Evolutionary conservation across 305 asterid genomes (phyloP).

Genomic region (Plantago coronopus): DNA sequence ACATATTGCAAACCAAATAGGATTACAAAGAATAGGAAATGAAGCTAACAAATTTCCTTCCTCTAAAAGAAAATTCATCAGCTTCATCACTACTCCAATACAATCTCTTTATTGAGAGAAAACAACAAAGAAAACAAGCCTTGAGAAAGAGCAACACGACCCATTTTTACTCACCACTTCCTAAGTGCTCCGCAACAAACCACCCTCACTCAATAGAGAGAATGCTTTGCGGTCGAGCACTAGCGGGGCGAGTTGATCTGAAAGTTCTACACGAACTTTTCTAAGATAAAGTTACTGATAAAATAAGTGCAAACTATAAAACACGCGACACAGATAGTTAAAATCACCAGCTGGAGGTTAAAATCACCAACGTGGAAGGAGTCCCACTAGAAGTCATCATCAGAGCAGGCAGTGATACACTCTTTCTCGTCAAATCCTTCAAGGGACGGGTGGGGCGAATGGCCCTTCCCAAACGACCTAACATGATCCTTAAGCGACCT

Average conservation of each 20-base stretch:
- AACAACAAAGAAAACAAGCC: slow-evolving; percentile 10
- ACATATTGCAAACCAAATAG: neutral
- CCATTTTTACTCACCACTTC: slow-evolving; percentile 24
- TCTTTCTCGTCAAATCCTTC: slow-evolving; percentile 51
- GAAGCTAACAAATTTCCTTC: slow-evolving; percentile 69
- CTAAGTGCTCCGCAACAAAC: slow-evolving; percentile 60
- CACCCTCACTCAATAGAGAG: slow-evolving; percentile 31
- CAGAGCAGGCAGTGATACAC: slow-evolving; percentile 44
- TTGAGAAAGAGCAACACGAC: neutral
- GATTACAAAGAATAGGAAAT: slow-evolving; percentile 32
- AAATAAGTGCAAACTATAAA: neutral
- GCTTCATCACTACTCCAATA: slow-evolving; percentile 47
- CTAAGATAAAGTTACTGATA: neutral
- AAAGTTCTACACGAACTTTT: neutral
- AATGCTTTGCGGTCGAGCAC: slow-evolving; percentile 62
- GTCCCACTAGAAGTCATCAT: slow-evolving; percentile 34
- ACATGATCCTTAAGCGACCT: slow-evolving; percentile 83
- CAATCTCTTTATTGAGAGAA: slow-evolving; percentile 29
- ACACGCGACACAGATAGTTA: neutral
- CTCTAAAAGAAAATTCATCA: slow-evolving; percentile 51
- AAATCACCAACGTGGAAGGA: too few relatives aligned
- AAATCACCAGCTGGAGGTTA: neutral
- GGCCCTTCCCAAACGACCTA: slow-evolving; percentile 70
- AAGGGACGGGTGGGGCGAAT: slow-evolving; percentile 58
- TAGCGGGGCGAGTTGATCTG: slow-evolving; percentile 29